These are phyloP conservation scores for Candida morakotiae DNA, from an alignment of 805 yeast species.

Conservation along the genomic window DNA sequence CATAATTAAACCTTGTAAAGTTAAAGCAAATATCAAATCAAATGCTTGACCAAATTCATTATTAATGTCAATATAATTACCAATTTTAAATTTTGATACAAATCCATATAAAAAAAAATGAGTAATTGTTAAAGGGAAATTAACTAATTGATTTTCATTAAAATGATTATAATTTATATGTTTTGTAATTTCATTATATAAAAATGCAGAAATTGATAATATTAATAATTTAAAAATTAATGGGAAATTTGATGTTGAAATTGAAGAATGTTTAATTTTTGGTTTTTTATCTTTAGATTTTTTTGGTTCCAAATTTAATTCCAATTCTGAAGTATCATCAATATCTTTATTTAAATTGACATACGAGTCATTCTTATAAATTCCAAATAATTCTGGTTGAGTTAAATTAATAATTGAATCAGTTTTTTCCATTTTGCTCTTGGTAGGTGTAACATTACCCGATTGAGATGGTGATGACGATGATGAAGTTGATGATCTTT, in stretches of 20 bases:
- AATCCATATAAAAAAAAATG: conserved; percentile 22
- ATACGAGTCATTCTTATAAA: conserved; percentile 44
- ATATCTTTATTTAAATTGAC: conserved; percentile 29
- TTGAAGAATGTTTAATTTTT: not conserved
- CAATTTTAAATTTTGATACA: conserved; percentile 20
- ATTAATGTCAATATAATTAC: conserved; percentile 9
- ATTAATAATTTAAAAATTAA: conserved; percentile 16
- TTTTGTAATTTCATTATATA: conserved; percentile 50
- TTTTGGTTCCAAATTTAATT: conserved; percentile 1
- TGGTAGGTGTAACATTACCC: conserved; percentile 17
- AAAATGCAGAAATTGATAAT: conserved; percentile 44
- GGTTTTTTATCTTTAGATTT: conserved; percentile 1
- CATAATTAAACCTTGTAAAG: conserved; percentile 55
- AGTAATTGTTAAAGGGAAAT: conserved; percentile 38
- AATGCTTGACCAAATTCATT: conserved; percentile 8
- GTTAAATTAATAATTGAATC: conserved; percentile 46
- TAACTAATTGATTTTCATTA: conserved; percentile 35
- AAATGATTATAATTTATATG: conserved; percentile 50
- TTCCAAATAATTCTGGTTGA: conserved; percentile 47
- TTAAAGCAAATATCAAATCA: conserved; percentile 21
- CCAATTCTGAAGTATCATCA: conserved; percentile 12
- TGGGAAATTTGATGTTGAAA: conserved; percentile 1
- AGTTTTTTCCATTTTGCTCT: conserved; percentile 21
- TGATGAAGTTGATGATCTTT: conserved; percentile 3
- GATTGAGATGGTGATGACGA: conserved; percentile 8